A percentile compares a stretch with the other conserved stretches of the same genome.
Conservation (phyloP, 257 asterid species). For the Nicotiana otophora region DNA sequence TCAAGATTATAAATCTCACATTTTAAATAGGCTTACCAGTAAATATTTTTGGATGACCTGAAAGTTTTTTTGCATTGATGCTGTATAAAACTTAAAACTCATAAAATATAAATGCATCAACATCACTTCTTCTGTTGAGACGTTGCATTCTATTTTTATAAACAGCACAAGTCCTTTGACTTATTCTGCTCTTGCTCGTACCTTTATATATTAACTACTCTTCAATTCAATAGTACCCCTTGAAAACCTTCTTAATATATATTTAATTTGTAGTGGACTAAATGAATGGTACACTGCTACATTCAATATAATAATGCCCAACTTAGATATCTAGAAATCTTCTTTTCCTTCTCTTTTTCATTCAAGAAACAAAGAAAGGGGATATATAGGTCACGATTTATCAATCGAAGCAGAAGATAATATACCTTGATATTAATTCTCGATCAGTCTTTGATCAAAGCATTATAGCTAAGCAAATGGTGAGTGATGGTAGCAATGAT, state of each 20-base stretch:
- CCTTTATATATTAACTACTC: background rate
- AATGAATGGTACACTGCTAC: background rate
- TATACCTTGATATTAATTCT: background rate
- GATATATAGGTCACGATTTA: background rate
- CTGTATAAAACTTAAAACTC: too few relatives aligned
- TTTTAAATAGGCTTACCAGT: too few relatives aligned
- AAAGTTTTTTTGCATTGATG: too few relatives aligned
- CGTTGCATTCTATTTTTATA: background rate
- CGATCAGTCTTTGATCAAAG: background rate
- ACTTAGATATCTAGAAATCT: background rate
- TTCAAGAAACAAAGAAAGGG: background rate
- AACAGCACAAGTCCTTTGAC: background rate
- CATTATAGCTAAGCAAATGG: background rate
- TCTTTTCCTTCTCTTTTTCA: background rate
- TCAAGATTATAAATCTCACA: too few relatives aligned
- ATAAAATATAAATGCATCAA: background rate
- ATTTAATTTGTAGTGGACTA: background rate
- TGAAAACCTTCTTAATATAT: background rate
- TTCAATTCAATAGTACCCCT: background rate
- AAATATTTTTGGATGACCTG: too few relatives aligned
- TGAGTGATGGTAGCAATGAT: conserved; percentile 8
- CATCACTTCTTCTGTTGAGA: background rate
- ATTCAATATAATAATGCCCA: background rate
- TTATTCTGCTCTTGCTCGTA: background rate
- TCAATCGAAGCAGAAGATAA: background rate